These are phyloP conservation scores for Uncinocarpus reesii DNA, from an alignment of 2,329 filamentous ascomycete genomes.

Conservation along the genomic window DNA sequence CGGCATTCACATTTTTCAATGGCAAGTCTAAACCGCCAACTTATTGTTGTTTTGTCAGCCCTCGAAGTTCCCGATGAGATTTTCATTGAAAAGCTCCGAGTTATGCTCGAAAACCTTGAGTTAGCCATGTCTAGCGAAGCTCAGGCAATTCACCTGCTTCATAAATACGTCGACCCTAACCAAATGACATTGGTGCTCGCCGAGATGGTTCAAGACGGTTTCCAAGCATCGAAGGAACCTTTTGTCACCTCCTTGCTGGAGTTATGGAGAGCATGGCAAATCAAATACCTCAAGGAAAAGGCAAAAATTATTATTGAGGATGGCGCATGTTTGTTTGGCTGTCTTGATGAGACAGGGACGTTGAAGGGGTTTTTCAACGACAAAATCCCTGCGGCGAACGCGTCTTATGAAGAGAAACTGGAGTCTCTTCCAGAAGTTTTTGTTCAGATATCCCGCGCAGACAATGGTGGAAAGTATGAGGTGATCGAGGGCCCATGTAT, in stretches of 20 bases:
- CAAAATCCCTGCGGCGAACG: conserved; percentile 29
- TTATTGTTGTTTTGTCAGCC: conserved; percentile 71
- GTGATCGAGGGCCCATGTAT: conserved; percentile 69
- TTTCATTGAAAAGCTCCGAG: conserved; percentile 57
- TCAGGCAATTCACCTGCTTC: conserved; percentile 58
- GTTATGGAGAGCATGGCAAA: conserved; percentile 79
- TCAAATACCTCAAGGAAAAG: conserved; percentile 87
- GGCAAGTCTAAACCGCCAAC: conserved; percentile 78
- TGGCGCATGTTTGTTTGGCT: conserved; percentile 79
- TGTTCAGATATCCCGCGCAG: conserved; percentile 59
- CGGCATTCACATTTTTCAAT: conserved; percentile 64
- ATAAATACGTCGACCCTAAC: conserved; percentile 73
- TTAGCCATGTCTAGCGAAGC: conserved; percentile 56
- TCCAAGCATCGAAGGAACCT: conserved; percentile 64
- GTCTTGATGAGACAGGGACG: conserved; percentile 70
- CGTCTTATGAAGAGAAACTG: conserved; percentile 34
- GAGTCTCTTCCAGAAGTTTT: conserved; percentile 72
- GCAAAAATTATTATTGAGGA: conserved; percentile 71
- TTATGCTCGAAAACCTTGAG: conserved; percentile 59
- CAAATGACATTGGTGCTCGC: conserved; percentile 65
- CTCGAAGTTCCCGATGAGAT: conserved; percentile 59
- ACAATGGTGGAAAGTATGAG: conserved; percentile 45
- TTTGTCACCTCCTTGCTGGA: conserved; percentile 70
- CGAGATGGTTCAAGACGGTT: conserved; percentile 66
- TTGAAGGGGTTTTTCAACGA: conserved; percentile 60